phyloP scores from a whole-genome alignment of 495 filamentous ascomycete genomes.

The Aspergillus mulundensis region DNA sequence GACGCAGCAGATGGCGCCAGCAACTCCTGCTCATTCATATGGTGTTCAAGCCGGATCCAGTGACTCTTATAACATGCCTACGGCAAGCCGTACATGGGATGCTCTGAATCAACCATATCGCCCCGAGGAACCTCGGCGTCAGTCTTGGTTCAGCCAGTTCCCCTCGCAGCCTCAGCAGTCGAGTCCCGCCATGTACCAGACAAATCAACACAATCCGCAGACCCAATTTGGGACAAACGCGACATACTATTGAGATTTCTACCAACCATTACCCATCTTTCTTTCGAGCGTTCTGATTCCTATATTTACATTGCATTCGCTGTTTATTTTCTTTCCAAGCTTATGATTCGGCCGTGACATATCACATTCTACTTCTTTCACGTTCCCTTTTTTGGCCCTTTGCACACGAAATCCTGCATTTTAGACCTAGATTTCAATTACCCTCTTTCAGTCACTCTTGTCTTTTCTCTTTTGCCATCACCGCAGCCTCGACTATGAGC shows the following conservation, averaged over 20 bases:
- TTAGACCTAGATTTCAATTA: slow-evolving; percentile 23
- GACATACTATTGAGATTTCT: slow-evolving; percentile 18
- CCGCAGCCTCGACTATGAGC: slow-evolving; percentile 9
- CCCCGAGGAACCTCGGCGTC: slow-evolving; percentile 35
- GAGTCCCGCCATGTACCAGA: slow-evolving; percentile 23
- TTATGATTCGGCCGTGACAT: slow-evolving; percentile 8
- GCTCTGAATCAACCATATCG: slow-evolving; percentile 34
- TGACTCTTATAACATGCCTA: slow-evolving; percentile 38
- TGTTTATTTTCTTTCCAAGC: neutral
- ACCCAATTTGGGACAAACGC: slow-evolving; percentile 24
- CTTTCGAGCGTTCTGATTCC: slow-evolving; percentile 2
- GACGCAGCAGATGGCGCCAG: slow-evolving; percentile 9
- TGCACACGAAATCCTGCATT: slow-evolving; percentile 2
- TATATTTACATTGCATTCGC: neutral
- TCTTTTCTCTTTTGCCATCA: slow-evolving; percentile 8
- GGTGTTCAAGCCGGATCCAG: slow-evolving; percentile 10
- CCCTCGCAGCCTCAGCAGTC: slow-evolving; percentile 18
- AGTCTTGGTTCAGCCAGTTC: slow-evolving; percentile 40
- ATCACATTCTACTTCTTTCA: neutral
- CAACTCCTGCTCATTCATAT: slow-evolving; percentile 12
- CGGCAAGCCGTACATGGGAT: slow-evolving; percentile 43
- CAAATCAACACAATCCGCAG: slow-evolving; percentile 26
- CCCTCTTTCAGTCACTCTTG: neutral
- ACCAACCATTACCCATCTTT: neutral
- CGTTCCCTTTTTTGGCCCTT: slow-evolving; percentile 4